These are phyloP conservation scores for Fusarium nurragi DNA, from an alignment of 2,329 filamentous ascomycete genomes.

Conservation along the genomic window DNA sequence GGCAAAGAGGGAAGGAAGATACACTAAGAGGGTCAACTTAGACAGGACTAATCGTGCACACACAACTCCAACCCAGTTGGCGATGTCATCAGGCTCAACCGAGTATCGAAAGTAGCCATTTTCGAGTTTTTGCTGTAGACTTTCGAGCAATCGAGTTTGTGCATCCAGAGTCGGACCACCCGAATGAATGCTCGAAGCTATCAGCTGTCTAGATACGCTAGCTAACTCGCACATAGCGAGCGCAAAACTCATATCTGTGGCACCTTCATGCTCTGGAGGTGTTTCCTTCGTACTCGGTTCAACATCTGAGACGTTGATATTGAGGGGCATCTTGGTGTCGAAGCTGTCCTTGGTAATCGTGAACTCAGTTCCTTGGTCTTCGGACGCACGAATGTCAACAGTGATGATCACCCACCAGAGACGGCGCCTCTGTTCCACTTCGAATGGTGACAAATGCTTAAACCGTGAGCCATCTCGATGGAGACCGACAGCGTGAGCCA, in stretches of 20 bases:
- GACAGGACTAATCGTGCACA: slow-evolving; percentile 59
- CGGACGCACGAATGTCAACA: slow-evolving; percentile 67
- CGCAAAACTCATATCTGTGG: slow-evolving; percentile 62
- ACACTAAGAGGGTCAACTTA: slow-evolving; percentile 65
- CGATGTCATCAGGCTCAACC: slow-evolving; percentile 45
- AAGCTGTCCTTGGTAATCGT: slow-evolving; percentile 57
- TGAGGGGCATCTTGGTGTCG: slow-evolving; percentile 65
- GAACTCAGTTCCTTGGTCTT: slow-evolving; percentile 65
- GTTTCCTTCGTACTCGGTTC: slow-evolving; percentile 57
- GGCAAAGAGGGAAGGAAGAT: slow-evolving; percentile 61
- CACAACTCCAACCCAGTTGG: slow-evolving; percentile 51
- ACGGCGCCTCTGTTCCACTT: slow-evolving; percentile 69
- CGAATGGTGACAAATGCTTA: slow-evolving; percentile 64
- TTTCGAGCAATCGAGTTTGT: slow-evolving; percentile 55
- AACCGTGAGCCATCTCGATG: slow-evolving; percentile 66
- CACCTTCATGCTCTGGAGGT: slow-evolving; percentile 58
- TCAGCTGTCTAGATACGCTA: slow-evolving; percentile 51
- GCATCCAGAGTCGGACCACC: slow-evolving; percentile 49
- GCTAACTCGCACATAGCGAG: slow-evolving; percentile 52
- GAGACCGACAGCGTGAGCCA: slow-evolving; percentile 63
- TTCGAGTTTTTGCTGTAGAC: slow-evolving; percentile 56
- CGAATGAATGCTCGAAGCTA: slow-evolving; percentile 45
- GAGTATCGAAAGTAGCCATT: slow-evolving; percentile 54
- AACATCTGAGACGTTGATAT: slow-evolving; percentile 66
- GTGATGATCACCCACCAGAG: slow-evolving; percentile 70